Evolutionary conservation across 225 moss, liverwort and hornwort genomes (phyloP).

Genomic region (Anthoceros angustus): DNA sequence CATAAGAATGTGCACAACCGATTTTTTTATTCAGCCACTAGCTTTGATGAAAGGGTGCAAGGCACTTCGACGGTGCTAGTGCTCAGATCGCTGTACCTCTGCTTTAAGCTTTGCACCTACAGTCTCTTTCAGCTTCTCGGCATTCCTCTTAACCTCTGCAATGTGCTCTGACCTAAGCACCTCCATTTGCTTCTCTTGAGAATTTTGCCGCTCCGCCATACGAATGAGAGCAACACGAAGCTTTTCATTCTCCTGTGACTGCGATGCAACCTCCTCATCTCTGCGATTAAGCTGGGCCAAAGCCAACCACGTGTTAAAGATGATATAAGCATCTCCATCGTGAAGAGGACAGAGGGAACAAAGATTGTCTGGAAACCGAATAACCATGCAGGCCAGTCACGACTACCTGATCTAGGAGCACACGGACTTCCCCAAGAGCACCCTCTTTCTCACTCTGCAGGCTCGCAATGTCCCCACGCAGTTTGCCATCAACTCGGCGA

Average conservation of each 20-base stretch:
- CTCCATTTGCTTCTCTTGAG: slow-evolving; percentile 36
- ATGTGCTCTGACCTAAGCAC: slow-evolving; percentile 29
- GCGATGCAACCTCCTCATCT: slow-evolving; percentile 51
- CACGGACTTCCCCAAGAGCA: slow-evolving; percentile 48
- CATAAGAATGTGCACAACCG: background rate
- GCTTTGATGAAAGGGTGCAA: background rate
- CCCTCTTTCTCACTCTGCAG: slow-evolving; percentile 50
- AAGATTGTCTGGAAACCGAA: background rate
- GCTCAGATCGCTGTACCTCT: slow-evolving; percentile 31
- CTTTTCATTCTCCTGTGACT: slow-evolving; percentile 52
- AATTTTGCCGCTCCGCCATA: slow-evolving; percentile 33
- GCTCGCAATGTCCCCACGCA: slow-evolving; percentile 31
- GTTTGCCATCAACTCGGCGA: slow-evolving; percentile 40
- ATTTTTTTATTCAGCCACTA: background rate
- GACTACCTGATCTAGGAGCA: slow-evolving; percentile 57
- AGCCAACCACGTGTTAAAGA: background rate
- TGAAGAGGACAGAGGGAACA: background rate
- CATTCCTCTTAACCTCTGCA: slow-evolving; percentile 29
- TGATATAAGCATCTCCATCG: too few relatives aligned
- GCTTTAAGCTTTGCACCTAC: slow-evolving; percentile 30
- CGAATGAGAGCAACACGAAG: slow-evolving; percentile 31
- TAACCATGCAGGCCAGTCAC: background rate
- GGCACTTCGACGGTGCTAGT: background rate
- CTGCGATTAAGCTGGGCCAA: slow-evolving; percentile 44
- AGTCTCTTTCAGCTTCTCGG: slow-evolving; percentile 47